Percentiles rank a stretch among this genome's conserved stretches.
Evolutionary conservation across 345 rosid genomes (phyloP).

Genomic region (Rubroshorea leprosula): DNA sequence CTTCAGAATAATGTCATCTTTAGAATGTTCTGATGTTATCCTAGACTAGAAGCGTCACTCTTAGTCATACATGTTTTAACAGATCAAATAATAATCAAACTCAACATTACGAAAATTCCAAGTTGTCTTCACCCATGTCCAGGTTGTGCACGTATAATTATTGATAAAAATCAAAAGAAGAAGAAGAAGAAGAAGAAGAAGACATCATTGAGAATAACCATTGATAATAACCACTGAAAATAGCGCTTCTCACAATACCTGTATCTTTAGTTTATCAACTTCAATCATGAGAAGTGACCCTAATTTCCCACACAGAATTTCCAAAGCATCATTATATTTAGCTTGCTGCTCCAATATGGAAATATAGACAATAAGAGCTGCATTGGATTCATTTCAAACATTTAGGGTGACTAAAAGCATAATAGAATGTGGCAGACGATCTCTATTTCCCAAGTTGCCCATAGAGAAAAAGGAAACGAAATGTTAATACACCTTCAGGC

Average conservation of each 20-base stretch:
- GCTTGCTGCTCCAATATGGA: conserved; percentile 88
- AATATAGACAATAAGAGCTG: conserved; percentile 90
- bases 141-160: too few species aligned
- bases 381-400: conserved; percentile 18
- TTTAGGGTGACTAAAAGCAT: conserved; percentile 5
- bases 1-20: too few species aligned
- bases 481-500: conserved; percentile 65
- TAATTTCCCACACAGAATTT: conserved; percentile 69
- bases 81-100: too few species aligned
- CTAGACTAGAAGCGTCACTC: not conserved
- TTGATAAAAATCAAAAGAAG: too few species aligned
- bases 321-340: conserved; percentile 76
- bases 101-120: too few species aligned
- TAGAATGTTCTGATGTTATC: not conserved
- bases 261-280: conserved; percentile 79
- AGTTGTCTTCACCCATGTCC: too few species aligned
- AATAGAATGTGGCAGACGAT: conserved; percentile 1
- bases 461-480: not conserved
- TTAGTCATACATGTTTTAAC: too few species aligned
- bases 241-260: conserved; percentile 67
- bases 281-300: conserved; percentile 90
- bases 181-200: not conserved
- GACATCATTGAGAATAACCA: too few species aligned
- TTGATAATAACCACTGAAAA: too few species aligned
- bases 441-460: not conserved